A percentile compares a stretch with the other conserved stretches of the same genome.
Conservation (phyloP, 441 rosid species). For the Arabidopsis lyrata region DNA sequence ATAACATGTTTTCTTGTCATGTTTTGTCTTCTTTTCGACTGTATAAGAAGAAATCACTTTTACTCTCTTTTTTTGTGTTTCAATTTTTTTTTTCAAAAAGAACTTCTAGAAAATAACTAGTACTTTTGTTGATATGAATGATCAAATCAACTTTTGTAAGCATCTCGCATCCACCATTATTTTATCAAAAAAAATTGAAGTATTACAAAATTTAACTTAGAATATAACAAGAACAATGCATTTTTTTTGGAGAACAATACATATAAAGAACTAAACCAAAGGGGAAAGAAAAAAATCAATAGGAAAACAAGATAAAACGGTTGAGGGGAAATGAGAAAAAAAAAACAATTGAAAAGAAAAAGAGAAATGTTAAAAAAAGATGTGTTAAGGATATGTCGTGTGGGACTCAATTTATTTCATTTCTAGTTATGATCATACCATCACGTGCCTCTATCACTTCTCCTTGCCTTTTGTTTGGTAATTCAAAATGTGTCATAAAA, state of each 20-base stretch:
- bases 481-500: slow-evolving; percentile 29
- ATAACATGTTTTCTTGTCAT: background rate
- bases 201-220: background rate
- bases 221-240: background rate
- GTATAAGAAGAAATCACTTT: background rate
- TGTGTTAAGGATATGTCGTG: slow-evolving; percentile 43
- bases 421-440: slow-evolving; percentile 32
- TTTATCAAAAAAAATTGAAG: background rate
- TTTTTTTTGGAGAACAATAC: background rate
- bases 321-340: background rate
- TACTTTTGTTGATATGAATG: background rate
- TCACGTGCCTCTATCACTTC: slow-evolving; percentile 37
- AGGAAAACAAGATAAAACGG: background rate
- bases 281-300: background rate
- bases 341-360: background rate
- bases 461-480: slow-evolving; percentile 34
- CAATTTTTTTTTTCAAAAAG: too few species aligned
- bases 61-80: background rate
- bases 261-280: background rate
- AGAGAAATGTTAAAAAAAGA: slow-evolving; percentile 7
- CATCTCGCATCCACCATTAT: background rate
- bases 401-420: slow-evolving; percentile 37
- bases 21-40: background rate
- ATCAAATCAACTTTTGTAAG: background rate
- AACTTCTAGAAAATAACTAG: background rate